phyloP scores from a whole-genome alignment of 179 eudicot genomes.

The Heliamphora pulchella region DNA sequence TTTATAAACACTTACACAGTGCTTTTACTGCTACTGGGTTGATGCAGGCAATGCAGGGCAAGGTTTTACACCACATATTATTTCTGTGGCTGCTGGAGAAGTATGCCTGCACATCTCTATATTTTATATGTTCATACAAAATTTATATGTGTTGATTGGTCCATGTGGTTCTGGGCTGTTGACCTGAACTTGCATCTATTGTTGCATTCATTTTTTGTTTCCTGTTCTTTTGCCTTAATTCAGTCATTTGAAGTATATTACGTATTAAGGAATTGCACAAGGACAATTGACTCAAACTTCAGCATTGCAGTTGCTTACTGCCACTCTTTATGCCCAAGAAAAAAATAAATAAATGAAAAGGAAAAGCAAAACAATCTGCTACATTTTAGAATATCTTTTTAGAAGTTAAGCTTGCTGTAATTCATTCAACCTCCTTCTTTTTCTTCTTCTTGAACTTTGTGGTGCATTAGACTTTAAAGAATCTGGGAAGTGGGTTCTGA shows the following conservation, averaged over 20 bases:
- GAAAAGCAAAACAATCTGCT: not conserved
- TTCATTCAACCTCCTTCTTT: not conserved
- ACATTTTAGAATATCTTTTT: not conserved
- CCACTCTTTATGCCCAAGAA: not conserved
- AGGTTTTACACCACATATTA: conserved; percentile 64
- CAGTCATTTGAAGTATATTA: not conserved
- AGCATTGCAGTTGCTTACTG: not conserved
- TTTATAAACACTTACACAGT: not conserved
- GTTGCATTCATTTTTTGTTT: not conserved
- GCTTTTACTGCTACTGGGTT: conserved; percentile 16
- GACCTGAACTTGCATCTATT: not conserved
- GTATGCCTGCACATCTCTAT: conserved; percentile 29
- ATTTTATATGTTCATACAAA: not conserved
- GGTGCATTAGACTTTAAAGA: not conserved
- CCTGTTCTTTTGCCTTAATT: not conserved
- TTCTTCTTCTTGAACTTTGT: not conserved
- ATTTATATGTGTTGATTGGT: not conserved
- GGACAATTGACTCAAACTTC: not conserved
- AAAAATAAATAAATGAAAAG: not conserved
- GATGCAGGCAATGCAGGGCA: conserved; percentile 58
- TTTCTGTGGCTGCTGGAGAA: conserved; percentile 67
- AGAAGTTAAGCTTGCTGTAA: not conserved
- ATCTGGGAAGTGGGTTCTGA: conserved; percentile 1
- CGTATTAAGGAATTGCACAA: not conserved
- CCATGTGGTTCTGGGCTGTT: not conserved